Conservation (phyloP, 208 protist species). For the Tritrichomonas musculus region DNA sequence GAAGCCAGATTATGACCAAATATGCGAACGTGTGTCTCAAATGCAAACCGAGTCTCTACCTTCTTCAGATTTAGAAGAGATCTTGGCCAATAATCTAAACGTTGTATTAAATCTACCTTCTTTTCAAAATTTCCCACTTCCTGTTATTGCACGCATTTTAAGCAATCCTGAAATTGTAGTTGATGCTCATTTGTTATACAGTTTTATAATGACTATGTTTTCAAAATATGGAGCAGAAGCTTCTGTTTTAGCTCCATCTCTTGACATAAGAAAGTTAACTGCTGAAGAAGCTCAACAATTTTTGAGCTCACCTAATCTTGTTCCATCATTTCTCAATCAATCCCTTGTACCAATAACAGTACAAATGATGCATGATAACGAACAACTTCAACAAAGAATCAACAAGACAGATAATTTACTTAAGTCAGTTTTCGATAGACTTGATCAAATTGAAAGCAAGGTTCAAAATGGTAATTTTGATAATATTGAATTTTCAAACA, state of each 20-base stretch:
- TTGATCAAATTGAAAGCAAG: not conserved
- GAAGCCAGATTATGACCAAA: not conserved
- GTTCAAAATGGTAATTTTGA: no score
- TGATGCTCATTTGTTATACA: not conserved
- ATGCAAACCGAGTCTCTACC: not conserved
- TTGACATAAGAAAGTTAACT: not conserved
- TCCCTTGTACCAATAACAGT: not conserved
- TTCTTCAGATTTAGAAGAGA: not conserved
- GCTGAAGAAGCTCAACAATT: not conserved
- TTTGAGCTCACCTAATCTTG: not conserved
- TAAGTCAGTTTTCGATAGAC: not conserved
- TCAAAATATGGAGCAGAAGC: not conserved
- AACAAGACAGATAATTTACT: not conserved
- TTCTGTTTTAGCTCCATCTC: not conserved
- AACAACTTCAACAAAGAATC: not conserved
- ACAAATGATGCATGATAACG: not conserved
- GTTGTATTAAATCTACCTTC: not conserved
- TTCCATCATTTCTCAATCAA: not conserved
- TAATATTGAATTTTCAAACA: no score
- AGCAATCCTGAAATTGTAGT: not conserved
- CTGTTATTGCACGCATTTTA: not conserved
- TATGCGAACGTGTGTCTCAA: not conserved
- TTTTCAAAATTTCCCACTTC: not conserved
- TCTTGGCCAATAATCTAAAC: not conserved
- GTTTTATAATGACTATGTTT: not conserved